Base-by-base conservation (phyloP, 228 moss, liverwort and hornwort genomes). In the Sphagnum fallax region DNA sequence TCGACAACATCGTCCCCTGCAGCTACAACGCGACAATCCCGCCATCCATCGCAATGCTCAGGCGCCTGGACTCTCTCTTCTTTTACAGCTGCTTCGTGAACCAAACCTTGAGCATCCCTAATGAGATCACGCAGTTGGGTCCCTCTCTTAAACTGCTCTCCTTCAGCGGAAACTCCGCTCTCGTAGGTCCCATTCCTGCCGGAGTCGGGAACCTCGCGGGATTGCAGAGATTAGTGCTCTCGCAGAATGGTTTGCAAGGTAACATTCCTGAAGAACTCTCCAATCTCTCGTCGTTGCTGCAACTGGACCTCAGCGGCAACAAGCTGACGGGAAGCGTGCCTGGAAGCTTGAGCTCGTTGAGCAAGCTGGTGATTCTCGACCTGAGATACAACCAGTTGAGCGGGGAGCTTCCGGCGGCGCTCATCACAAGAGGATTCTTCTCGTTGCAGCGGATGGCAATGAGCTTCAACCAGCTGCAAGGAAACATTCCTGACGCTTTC, bases 271-370 rank as follows among this genome's bases (percentile, higher is more conserved):
- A 5, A 0, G 73, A 75, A 15, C 47, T 91, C 0, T 70, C 77
- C 1, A 60, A 62, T 0, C 62, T 90, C 4, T 5, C 16, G 0
- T 47, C 62, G 3, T 73, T 94, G 15, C 58, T 59, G 4, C 82
- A 94, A 74, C 72, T 94, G 2, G 91, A 94, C 49, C 65, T 94
- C 12, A 87, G 88, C 10, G 80, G 82, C n/a, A 94, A 94, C 67
- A 57, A 48, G 0, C 70, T 94, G 18, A 60, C 81, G 0, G 94
- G 94, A 0, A 0, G 72, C 8, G 69, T 94, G 0, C 90, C 91
- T 0, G 63, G 6, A 0, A 63, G 50, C 3, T 32, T 90, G 0
- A 75, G 80, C 11, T 16, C 62, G 4, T 68, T 89, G 62, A 16
- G 49, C 0, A 69, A 16, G 6, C 70, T 94, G 0, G 75, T 86